Base-by-base conservation (phyloP, 805 yeast species). In the Yarrowia deformans region DNA sequence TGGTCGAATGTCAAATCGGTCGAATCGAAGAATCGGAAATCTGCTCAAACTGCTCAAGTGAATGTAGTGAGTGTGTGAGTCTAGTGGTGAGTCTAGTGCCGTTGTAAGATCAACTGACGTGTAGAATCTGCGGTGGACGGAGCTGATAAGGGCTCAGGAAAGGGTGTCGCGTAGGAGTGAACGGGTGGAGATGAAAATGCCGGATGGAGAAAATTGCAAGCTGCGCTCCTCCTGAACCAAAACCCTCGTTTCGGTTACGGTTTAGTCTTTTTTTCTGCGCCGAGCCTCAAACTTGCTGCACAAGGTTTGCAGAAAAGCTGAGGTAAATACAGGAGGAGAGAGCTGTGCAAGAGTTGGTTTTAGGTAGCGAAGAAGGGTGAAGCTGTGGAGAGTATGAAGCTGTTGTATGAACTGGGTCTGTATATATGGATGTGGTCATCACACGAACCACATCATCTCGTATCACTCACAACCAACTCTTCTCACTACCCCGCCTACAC, bases 171-270 rank as follows among this genome's bases (percentile, higher is more conserved):
- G 54, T 16, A 29, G 35, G 29, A 2, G 29, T 23, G 29, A 23
- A 23, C 29, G 29, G 29, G 29, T 23, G 29, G 37, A 48, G 32
- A 29, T 29, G 19, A 29, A 29, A 14, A 16, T 12, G 19, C 37
- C 37, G 37, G 54, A 48, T 48, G 54, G 16, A 46, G 50, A 29
- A 48, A 48, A 48, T 29, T 48, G 37, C 54, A 48, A 37, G 29
- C 29, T 23, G 29, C 29, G 29, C 29, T 23, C 29, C 54, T 48
- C 54, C 54, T 48, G 54, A 48, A 48, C 54, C 29, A 23, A 23
- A 23, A 23, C 29, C 54, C 18, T 48, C 18, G 54, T 16, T 16
- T 48, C 32, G 29, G 49, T 45, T 45, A 19, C 16, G 49, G 49
- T 45, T 45, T 45, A 14, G 32, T 40, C 9, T 49, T 49, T 50